Percentiles rank a stretch among this genome's conserved stretches.
Conservation (phyloP, 1,284 basidiomycete genomes). For the Coniferiporia sulphurascens region DNA sequence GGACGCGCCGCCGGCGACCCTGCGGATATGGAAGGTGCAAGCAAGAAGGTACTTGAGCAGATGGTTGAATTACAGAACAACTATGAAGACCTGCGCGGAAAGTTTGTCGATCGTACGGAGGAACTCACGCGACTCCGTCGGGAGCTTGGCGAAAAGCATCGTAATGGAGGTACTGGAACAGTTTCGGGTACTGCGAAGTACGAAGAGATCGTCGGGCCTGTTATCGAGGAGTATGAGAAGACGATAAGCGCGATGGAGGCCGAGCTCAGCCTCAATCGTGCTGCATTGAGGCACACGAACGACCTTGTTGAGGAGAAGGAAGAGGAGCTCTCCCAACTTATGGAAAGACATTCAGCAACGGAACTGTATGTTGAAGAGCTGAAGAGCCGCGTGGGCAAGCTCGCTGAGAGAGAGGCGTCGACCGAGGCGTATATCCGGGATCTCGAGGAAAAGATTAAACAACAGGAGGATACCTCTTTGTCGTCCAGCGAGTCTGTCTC, state of each 20-base stretch:
- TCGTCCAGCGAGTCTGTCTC: slow-evolving; percentile 72
- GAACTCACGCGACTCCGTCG: slow-evolving; percentile 76
- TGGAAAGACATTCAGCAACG: slow-evolving; percentile 68
- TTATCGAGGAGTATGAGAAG: slow-evolving; percentile 98
- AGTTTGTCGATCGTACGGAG: slow-evolving; percentile 81
- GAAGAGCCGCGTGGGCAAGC: slow-evolving; percentile 71
- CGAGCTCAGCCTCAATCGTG: slow-evolving; percentile 85
- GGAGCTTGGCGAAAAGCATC: slow-evolving; percentile 71
- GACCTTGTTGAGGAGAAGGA: slow-evolving; percentile 90
- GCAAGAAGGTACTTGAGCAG: slow-evolving; percentile 70
- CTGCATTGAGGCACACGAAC: slow-evolving; percentile 85
- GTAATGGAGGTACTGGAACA: slow-evolving; percentile 48
- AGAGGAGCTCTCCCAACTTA: slow-evolving; percentile 62
- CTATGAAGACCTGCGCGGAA: slow-evolving; percentile 79
- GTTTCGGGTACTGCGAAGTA: slow-evolving; percentile 77
- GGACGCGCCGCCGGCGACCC: slow-evolving; percentile 20
- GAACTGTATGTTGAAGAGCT: slow-evolving; percentile 88
- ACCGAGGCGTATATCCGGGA: slow-evolving; percentile 93
- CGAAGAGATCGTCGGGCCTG: slow-evolving; percentile 94
- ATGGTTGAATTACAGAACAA: slow-evolving; percentile 77
- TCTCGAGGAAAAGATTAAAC: slow-evolving; percentile 85
- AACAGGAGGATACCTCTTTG: slow-evolving; percentile 73
- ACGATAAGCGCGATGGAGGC: slow-evolving; percentile 94
- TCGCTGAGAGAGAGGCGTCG: slow-evolving; percentile 84
- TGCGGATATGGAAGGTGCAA: slow-evolving; percentile 48